Percentiles rank a stretch among this genome's conserved stretches.
These are phyloP conservation scores for Talaromyces adpressus DNA, from an alignment of 495 filamentous ascomycete genomes.

Conservation along the genomic window DNA sequence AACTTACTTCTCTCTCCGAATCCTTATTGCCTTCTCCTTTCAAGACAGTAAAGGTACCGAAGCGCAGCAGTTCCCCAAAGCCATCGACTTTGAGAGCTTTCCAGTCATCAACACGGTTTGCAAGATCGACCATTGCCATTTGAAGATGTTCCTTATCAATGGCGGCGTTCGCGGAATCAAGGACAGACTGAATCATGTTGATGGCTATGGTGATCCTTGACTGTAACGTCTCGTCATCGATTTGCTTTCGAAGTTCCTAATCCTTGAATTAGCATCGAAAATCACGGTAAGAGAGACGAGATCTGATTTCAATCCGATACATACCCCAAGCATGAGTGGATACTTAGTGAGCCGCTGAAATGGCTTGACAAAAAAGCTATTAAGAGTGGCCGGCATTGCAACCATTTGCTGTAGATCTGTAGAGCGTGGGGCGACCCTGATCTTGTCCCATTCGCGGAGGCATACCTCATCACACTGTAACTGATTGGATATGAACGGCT, in stretches of 20 bases:
- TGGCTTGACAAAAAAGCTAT: conserved; percentile 89
- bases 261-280: conserved; percentile 6
- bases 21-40: conserved; percentile 76
- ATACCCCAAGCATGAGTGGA: conserved; percentile 78
- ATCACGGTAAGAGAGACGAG: not conserved
- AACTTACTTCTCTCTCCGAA: conserved; percentile 68
- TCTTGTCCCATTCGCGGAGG: conserved; percentile 46
- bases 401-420: conserved; percentile 56
- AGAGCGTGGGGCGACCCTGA: conserved; percentile 46
- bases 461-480: conserved; percentile 44
- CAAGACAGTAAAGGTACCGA: conserved; percentile 89
- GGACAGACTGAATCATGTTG: conserved; percentile 64
- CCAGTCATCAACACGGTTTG: conserved; percentile 90
- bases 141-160: conserved; percentile 78
- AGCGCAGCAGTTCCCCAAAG: conserved; percentile 82
- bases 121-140: conserved; percentile 74
- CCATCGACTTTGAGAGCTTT: conserved; percentile 84
- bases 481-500: conserved; percentile 95
- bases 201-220: conserved; percentile 65
- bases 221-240: conserved; percentile 60
- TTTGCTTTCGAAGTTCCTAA: conserved; percentile 81
- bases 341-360: conserved; percentile 95
- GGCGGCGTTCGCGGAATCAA: conserved; percentile 80
- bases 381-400: conserved; percentile 53
- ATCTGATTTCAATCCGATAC: conserved; percentile 12